Conservation (phyloP, 371 early-diverging fungal species). For the Enterospora canceri region DNA sequence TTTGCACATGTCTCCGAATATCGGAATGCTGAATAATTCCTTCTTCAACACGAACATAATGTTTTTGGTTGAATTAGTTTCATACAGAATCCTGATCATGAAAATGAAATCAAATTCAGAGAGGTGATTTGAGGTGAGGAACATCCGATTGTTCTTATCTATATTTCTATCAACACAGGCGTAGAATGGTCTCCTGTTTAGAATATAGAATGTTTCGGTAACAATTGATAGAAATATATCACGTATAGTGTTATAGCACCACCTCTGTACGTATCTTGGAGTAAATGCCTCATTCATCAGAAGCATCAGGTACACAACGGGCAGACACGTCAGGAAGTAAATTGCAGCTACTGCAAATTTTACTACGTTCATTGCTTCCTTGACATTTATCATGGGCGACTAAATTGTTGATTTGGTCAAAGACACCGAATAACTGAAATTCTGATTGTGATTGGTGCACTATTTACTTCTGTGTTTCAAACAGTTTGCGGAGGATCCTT, state of each 20-base stretch:
- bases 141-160: neutral
- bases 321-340: neutral
- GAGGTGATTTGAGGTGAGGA: neutral
- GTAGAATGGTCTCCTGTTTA: neutral
- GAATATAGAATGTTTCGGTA: neutral
- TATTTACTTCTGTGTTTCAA: too few relatives aligned
- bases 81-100: neutral
- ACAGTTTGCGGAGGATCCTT: too few relatives aligned
- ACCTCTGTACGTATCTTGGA: neutral
- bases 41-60: neutral
- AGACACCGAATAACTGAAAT: too few relatives aligned
- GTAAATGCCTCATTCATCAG: neutral
- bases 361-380: neutral
- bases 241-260: neutral
- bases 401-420: too few relatives aligned
- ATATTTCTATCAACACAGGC: too few relatives aligned
- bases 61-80: neutral
- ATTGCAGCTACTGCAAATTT: neutral
- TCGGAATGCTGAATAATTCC: neutral
- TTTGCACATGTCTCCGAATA: neutral
- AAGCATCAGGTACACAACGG: neutral
- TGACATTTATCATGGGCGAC: neutral
- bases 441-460: too few relatives aligned
- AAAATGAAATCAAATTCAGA: neutral
- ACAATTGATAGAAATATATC: neutral